A percentile compares a stretch with the other conserved stretches of the same genome.
phyloP scores from a whole-genome alignment of 805 yeast genomes.

The Diddensiella transvaalensis region DNA sequence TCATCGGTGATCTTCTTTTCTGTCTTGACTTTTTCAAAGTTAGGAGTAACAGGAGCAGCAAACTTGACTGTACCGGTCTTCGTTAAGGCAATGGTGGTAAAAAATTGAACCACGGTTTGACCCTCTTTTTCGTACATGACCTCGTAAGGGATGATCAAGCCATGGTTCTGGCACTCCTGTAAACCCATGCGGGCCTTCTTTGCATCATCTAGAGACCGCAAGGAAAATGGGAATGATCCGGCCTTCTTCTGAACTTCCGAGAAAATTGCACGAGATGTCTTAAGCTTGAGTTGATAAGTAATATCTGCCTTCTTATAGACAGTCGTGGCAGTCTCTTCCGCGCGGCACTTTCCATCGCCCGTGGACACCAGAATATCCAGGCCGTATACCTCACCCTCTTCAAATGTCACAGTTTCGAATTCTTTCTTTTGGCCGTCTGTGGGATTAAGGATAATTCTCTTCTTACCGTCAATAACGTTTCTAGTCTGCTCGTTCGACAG shows the following conservation, averaged over 20 bases:
- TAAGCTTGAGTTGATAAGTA: constrained; percentile 64
- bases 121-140: constrained; percentile 64
- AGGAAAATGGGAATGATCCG: constrained; percentile 65
- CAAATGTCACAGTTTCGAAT: constrained; percentile 62
- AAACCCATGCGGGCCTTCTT: constrained; percentile 71
- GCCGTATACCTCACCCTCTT: constrained; percentile 74
- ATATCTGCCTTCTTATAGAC: constrained; percentile 69
- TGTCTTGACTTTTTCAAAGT: constrained; percentile 51
- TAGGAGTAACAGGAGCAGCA: constrained; percentile 48
- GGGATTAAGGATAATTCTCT: constrained; percentile 75
- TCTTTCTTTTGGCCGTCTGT: constrained; percentile 59
- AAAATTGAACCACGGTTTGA: constrained; percentile 64
- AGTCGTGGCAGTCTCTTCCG: constrained; percentile 58
- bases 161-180: constrained; percentile 66
- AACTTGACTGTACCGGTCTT: constrained; percentile 66
- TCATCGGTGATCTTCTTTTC: constrained; percentile 49
- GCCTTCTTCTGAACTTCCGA: constrained; percentile 65
- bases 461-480: constrained; percentile 66
- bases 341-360: constrained; percentile 65
- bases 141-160: constrained; percentile 64
- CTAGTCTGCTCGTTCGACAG: constrained; percentile 66
- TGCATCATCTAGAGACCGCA: constrained; percentile 63
- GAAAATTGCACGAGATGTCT: constrained; percentile 62
- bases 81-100: constrained; percentile 72
- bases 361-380: constrained; percentile 66